Percentiles rank a stretch among this genome's conserved stretches.
Evolutionary conservation across 1,139 yeast species (phyloP).

Genomic region (Scheffersomyces illinoinensis): DNA sequence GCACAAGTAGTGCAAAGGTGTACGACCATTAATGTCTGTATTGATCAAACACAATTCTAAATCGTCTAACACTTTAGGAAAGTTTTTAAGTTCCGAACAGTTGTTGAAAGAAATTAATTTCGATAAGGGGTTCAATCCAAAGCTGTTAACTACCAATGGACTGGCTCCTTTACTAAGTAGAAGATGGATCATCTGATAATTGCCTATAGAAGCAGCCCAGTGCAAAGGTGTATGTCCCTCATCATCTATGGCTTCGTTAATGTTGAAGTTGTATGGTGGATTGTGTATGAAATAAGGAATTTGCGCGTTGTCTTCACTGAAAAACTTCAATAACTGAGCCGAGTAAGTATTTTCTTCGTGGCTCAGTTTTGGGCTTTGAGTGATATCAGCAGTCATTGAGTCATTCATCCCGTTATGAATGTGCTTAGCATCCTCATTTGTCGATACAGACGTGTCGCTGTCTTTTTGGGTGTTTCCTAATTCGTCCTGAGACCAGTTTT

Average conservation of each 20-base stretch:
- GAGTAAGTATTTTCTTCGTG: slow-evolving; percentile 47
- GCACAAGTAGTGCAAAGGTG: slow-evolving; percentile 72
- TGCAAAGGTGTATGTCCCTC: slow-evolving; percentile 96
- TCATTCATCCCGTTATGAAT: background rate
- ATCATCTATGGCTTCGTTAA: slow-evolving; percentile 86
- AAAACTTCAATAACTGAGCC: slow-evolving; percentile 56
- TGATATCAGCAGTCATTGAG: slow-evolving; percentile 1
- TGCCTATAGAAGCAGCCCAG: slow-evolving; percentile 97
- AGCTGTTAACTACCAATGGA: slow-evolving; percentile 67
- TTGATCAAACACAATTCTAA: slow-evolving; percentile 70
- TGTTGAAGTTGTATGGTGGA: slow-evolving; percentile 79
- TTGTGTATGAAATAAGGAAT: slow-evolving; percentile 72
- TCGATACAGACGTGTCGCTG: slow-evolving; percentile 45
- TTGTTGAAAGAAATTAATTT: slow-evolving; percentile 85
- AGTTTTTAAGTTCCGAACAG: slow-evolving; percentile 77
- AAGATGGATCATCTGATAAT: slow-evolving; percentile 67
- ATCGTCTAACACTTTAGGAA: slow-evolving; percentile 67
- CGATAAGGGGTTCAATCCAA: slow-evolving; percentile 84
- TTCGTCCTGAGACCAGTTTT: slow-evolving; percentile 50
- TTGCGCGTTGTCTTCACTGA: slow-evolving; percentile 71
- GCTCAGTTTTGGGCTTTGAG: slow-evolving; percentile 9
- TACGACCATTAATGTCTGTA: slow-evolving; percentile 71
- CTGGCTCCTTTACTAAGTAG: slow-evolving; percentile 75
- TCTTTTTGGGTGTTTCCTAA: slow-evolving; percentile 26
- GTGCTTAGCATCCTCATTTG: slow-evolving; percentile 29